Percentiles rank a stretch among this genome's conserved stretches.
These are phyloP conservation scores for Fulvia fulva DNA, from an alignment of 2,329 filamentous ascomycete species.

Conservation along the genomic window DNA sequence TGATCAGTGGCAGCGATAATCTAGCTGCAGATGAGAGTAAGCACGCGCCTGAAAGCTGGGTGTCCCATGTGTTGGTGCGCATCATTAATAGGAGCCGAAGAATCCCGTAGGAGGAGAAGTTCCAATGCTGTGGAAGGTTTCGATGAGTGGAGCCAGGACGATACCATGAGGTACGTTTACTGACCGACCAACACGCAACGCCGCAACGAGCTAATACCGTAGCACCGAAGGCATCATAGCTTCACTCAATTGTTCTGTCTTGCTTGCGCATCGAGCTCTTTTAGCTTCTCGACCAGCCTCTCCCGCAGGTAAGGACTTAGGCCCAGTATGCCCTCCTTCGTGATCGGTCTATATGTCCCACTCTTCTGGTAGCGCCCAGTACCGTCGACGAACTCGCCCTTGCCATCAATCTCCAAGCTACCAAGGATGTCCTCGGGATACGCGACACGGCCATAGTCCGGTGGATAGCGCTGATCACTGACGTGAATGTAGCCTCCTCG, in stretches of 20 bases:
- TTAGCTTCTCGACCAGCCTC: constrained; percentile 33
- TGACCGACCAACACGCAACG: not conserved
- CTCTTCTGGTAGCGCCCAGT: constrained; percentile 57
- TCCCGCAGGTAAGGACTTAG: constrained; percentile 33
- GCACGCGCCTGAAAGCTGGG: no score
- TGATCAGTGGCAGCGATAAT: not conserved
- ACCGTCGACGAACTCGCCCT: constrained; percentile 54
- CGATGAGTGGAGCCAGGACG: not conserved
- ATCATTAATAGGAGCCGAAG: not conserved
- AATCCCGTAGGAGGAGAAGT: not conserved
- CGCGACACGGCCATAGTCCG: constrained; percentile 61
- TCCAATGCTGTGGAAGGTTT: not conserved
- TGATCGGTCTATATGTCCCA: constrained; percentile 60
- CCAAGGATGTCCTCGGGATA: constrained; percentile 66
- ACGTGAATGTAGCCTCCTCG: constrained; percentile 61
- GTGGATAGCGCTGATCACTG: constrained; percentile 57
- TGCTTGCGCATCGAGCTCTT: constrained; percentile 31
- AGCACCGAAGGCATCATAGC: not conserved
- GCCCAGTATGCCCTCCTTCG: constrained; percentile 53
- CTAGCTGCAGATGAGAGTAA: not conserved
- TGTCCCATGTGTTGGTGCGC: not conserved
- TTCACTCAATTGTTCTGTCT: constrained; percentile 17
- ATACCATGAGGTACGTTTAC: not conserved
- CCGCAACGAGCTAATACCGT: not conserved
- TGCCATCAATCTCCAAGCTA: constrained; percentile 57